Evolutionary conservation across 1,139 yeast species (phyloP), one percentile per base, ranked within the genome.

Genomic region (Yamadazyma sp.): DNA sequence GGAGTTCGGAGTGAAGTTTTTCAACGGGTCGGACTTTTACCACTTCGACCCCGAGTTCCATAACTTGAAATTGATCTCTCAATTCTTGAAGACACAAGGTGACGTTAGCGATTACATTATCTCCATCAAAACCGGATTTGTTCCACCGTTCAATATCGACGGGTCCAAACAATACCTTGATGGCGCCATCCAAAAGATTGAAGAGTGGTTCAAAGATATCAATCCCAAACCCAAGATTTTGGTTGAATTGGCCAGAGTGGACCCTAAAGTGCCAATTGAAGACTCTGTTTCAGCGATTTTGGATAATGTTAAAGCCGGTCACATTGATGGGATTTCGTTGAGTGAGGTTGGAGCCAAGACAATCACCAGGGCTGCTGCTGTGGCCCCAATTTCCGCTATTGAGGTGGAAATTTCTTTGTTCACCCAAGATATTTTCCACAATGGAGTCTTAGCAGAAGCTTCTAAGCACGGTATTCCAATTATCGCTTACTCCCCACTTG

Each of bases 21-120:
- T 86, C 63, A 87, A 87, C 54, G 78, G 78, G 25, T 95, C 92
- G 43, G 92, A 83, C 50, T 85, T 87, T 56, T 88, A 87, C 31
- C 44, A 43, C 30, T n/a, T 53, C 92, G 94, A 16, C 12, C 39
- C 39, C 12, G 36, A 38, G 28, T 32, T 33, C 24, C 15, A 27
- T 6, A 42, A 42, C 28, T 17, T 42, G 12, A 30, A 39, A 10
- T 17, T 42, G n/a, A 22, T 42, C 3, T 17, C 36, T 9, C 20
- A 36, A 30, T 42, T 42, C 25, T 31, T 17, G n/a, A 29, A 34
- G 17, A 10, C 31, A 25, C 36, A 18, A 14, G 28, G 29, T 3
- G 40, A 39, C 24, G 65, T 75, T 4, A 27, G 17, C 46, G 47
- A 57, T 9, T 77, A 81, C 47, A 63, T 77, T 17, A 55, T 87